These are phyloP conservation scores for Dunaliella primolecta DNA, from an alignment of 139 green algal species.

Conservation along the genomic window DNA sequence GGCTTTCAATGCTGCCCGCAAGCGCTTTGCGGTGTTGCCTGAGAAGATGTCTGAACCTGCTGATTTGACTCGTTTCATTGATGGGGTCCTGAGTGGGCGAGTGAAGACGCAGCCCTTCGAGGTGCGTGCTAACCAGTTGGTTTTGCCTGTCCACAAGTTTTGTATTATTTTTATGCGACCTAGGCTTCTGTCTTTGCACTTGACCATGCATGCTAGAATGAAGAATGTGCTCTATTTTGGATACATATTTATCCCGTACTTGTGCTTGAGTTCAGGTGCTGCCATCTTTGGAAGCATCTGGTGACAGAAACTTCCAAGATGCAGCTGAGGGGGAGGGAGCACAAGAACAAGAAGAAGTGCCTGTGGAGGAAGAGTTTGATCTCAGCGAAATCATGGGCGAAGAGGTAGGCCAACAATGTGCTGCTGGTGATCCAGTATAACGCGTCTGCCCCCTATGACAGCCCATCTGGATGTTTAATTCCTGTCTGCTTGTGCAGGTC, in stretches of 20 bases:
- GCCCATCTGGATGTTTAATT: too few species aligned
- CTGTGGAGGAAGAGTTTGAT: constrained; percentile 50
- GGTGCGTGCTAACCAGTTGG: not conserved
- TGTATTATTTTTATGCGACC: too few species aligned
- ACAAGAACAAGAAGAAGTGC: not conserved
- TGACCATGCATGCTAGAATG: too few species aligned
- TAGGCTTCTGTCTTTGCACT: too few species aligned
- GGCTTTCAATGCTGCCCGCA: constrained; percentile 30
- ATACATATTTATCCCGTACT: too few species aligned
- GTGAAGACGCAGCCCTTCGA: constrained; percentile 21
- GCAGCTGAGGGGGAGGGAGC: not conserved
- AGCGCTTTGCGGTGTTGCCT: constrained; percentile 35
- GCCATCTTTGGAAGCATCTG: not conserved
- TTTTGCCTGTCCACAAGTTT: too few species aligned
- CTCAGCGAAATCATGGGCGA: constrained; percentile 44
- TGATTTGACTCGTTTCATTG: constrained; percentile 22
- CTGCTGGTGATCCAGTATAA: too few species aligned
- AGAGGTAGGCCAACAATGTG: too few species aligned
- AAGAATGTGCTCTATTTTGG: too few species aligned
- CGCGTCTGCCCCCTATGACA: too few species aligned
- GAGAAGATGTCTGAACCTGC: not conserved
- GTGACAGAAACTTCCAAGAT: not conserved
- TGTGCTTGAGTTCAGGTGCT: not conserved
- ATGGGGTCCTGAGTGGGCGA: constrained; percentile 37
- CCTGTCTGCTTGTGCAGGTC: too few species aligned